Evolutionary conservation across 768 basidiomycete genomes (phyloP).

Genomic region (Lyophyllum semitale): DNA sequence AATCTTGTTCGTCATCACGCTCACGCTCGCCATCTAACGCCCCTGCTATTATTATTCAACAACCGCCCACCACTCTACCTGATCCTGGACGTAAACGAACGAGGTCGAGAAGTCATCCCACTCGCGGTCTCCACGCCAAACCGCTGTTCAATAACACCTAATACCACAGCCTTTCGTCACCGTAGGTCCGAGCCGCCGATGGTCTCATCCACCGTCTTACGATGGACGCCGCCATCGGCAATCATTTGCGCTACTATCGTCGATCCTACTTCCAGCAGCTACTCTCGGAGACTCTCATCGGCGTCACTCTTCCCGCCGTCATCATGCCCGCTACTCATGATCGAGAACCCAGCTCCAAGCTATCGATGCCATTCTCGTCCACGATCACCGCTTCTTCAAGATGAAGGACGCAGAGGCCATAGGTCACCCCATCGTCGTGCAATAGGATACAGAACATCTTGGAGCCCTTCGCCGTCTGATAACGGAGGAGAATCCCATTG

Average conservation of each 20-base stretch:
- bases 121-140: slow-evolving; percentile 15
- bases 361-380: neutral
- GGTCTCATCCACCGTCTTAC: no score
- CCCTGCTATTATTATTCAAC: neutral
- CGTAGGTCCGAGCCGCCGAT: neutral
- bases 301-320: neutral
- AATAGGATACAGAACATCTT: neutral
- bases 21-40: slow-evolving; percentile 7
- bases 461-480: slow-evolving; percentile 7
- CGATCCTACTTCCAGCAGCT: slow-evolving; percentile 7
- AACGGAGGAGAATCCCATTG: neutral
- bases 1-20: slow-evolving; percentile 9
- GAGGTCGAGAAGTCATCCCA: slow-evolving; percentile 4
- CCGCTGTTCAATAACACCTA: no score
- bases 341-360: slow-evolving; percentile 12
- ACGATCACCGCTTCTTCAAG: neutral
- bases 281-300: slow-evolving; percentile 13
- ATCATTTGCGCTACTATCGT: no score
- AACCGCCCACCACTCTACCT: neutral
- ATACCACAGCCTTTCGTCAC: slow-evolving; percentile 6
- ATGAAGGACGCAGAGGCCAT: neutral
- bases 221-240: no score
- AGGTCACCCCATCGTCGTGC: slow-evolving; percentile 2
- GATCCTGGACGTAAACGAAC: slow-evolving; percentile 11
- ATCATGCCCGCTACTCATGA: neutral